These are phyloP conservation scores for Kuraishia piskuri DNA, from an alignment of 805 yeast genomes.

Conservation along the genomic window DNA sequence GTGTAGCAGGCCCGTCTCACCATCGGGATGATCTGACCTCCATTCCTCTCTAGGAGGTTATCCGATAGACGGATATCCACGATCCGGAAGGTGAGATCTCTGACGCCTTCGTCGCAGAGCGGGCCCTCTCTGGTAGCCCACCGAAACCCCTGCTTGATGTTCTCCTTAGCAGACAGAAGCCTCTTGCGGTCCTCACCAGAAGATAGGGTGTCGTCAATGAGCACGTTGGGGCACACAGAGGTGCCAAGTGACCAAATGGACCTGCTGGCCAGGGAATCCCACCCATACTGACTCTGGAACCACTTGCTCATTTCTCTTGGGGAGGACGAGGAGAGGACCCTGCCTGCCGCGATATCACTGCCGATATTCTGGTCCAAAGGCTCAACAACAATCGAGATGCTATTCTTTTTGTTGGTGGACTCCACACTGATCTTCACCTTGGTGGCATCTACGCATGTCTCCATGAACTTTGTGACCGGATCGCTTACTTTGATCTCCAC, in stretches of 20 bases:
- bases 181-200: conserved; percentile 33
- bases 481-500: conserved; percentile 77
- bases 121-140: conserved; percentile 89
- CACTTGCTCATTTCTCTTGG: conserved; percentile 39
- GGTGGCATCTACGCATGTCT: conserved; percentile 61
- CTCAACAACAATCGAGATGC: conserved; percentile 67
- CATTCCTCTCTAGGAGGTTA: conserved; percentile 38
- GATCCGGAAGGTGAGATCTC: conserved; percentile 62
- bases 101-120: conserved; percentile 75
- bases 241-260: conserved; percentile 60
- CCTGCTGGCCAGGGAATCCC: conserved; percentile 82
- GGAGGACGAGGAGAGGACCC: conserved; percentile 25
- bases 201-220: conserved; percentile 61
- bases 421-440: conserved; percentile 57
- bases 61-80: conserved; percentile 49
- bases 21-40: conserved; percentile 75
- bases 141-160: conserved; percentile 68
- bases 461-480: conserved; percentile 74
- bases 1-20: conserved; percentile 78
- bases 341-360: conserved; percentile 45
- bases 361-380: conserved; percentile 54
- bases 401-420: conserved; percentile 45
- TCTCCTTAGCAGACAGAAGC: conserved; percentile 37
- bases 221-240: conserved; percentile 36
- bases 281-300: conserved; percentile 49